Conservation (phyloP, 805 yeast genomes). For the Henningerozyma blattae region DNA sequence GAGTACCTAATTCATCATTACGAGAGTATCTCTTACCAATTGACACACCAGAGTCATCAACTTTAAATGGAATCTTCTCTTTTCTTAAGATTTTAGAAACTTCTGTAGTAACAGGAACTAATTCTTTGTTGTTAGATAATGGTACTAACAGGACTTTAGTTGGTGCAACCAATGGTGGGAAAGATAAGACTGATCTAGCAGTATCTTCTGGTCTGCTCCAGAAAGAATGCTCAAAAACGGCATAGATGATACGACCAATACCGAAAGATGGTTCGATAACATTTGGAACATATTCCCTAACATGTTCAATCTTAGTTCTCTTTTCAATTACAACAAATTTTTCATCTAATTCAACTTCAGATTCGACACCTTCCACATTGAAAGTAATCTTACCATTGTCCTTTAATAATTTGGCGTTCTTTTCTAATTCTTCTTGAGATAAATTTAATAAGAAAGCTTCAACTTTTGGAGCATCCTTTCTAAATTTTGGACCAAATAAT, state of each 20-base stretch:
- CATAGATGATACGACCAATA: slow-evolving; percentile 92
- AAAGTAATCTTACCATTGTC: slow-evolving; percentile 52
- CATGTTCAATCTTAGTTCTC: slow-evolving; percentile 72
- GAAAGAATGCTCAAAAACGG: slow-evolving; percentile 87
- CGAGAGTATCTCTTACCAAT: slow-evolving; percentile 96
- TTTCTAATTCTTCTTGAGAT: slow-evolving; percentile 77
- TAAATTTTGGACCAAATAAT: slow-evolving; percentile 94
- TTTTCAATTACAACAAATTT: slow-evolving; percentile 65
- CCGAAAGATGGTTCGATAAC: slow-evolving; percentile 99
- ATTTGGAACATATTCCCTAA: slow-evolving; percentile 91
- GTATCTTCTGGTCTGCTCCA: slow-evolving; percentile 89
- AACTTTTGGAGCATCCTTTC: slow-evolving; percentile 91
- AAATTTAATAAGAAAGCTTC: slow-evolving; percentile 66
- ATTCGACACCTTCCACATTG: slow-evolving; percentile 53
- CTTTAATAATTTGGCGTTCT: slow-evolving; percentile 55
- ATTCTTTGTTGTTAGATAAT: slow-evolving; percentile 69
- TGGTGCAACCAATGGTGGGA: slow-evolving; percentile 95
- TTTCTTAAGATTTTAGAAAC: slow-evolving; percentile 35
- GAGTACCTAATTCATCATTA: slow-evolving; percentile 96
- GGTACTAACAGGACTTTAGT: slow-evolving; percentile 95
- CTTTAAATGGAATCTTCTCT: neutral
- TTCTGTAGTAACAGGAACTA: slow-evolving; percentile 61
- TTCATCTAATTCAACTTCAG: slow-evolving; percentile 57
- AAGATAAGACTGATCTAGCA: slow-evolving; percentile 80
- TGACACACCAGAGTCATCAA: slow-evolving; percentile 61